Evolutionary conservation across 805 yeast genomes (phyloP).

Genomic region (Sungouiella blattae): DNA sequence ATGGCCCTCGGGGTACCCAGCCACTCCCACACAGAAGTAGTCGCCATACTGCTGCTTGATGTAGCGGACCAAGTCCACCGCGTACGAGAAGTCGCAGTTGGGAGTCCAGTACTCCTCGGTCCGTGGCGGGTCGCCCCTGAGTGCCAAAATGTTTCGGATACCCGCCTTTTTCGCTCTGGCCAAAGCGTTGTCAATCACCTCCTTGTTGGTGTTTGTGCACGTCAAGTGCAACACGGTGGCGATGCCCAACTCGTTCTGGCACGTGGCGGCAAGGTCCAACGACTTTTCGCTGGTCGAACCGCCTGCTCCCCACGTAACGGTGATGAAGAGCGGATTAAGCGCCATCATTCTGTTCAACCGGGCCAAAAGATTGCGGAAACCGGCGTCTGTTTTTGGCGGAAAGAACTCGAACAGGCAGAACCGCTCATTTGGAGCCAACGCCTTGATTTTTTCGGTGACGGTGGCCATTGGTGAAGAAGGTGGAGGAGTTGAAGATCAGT

Average conservation of each 20-base stretch:
- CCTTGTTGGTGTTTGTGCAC: slow-evolving; percentile 85
- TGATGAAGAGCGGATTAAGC: slow-evolving; percentile 82
- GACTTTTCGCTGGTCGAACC: slow-evolving; percentile 90
- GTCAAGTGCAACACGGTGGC: slow-evolving; percentile 94
- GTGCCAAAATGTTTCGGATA: slow-evolving; percentile 82
- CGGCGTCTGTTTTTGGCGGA: slow-evolving; percentile 94
- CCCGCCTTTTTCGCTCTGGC: slow-evolving; percentile 69
- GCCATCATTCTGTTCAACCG: slow-evolving; percentile 88
- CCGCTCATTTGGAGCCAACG: slow-evolving; percentile 48
- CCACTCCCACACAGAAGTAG: slow-evolving; percentile 91
- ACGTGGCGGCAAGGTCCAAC: slow-evolving; percentile 72
- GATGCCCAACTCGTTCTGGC: slow-evolving; percentile 71
- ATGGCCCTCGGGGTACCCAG: slow-evolving; percentile 98
- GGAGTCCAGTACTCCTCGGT: slow-evolving; percentile 61
- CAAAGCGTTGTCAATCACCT: slow-evolving; percentile 76
- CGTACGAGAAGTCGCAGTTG: slow-evolving; percentile 61
- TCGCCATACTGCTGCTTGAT: slow-evolving; percentile 69
- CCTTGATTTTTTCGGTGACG: slow-evolving; percentile 30
- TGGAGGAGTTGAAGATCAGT: not conserved
- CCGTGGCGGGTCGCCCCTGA: slow-evolving; percentile 95
- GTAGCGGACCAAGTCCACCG: slow-evolving; percentile 82
- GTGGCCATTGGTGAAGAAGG: slow-evolving; percentile 11
- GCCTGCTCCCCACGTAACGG: slow-evolving; percentile 99
- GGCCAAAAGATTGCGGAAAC: slow-evolving; percentile 77
- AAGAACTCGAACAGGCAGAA: slow-evolving; percentile 91